Base-by-base conservation (phyloP, 2,329 filamentous ascomycete genomes). In the Curvularia eragrostidis region DNA sequence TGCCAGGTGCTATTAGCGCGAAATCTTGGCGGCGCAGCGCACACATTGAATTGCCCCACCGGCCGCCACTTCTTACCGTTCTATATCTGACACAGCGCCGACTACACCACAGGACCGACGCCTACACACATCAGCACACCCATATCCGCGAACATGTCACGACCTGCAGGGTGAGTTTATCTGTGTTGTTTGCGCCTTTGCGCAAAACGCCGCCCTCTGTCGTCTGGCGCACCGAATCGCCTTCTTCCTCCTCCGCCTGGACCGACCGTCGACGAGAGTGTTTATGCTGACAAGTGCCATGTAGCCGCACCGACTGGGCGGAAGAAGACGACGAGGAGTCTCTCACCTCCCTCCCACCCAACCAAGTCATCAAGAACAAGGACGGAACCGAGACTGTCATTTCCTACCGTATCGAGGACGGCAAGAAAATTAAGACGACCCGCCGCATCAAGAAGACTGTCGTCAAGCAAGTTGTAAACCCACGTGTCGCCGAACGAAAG, bases 351-450 rank as follows among this genome's bases (percentile, higher is more conserved):
- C 86, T 68, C 90, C 99, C 71, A 95, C 95, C 60, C 86, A 91
- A 69, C 88, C 91, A 69, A 90, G 91, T 94, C 70, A 94, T 92
- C 78, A 90, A 89, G 78, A 98, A 99, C 87, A 97, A 97, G 83
- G 95, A 99, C 79, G 95, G 96, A 77, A 97, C 92, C 72, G 97
- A 97, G 82, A 99, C 96, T 46, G 90, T 95, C 70, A 89, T 97
- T 75, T 91, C 91, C 63, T 96, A 91, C 83, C 87, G 88, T 72
- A 88, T 92, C 82, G 95, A 99, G 68, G 87, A 94, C 63, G 91
- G 91, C 80, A 93, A 96, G 79, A 96, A 96, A 80, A 91, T 98
- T 75, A 98, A 98, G 86, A 95, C 93, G 63, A 98, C 93, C 61
- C 93, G 95, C 77, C 91, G 93, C 72, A 94, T 98, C 82, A 92